A percentile compares a stretch with the other conserved stretches of the same genome.
Evolutionary conservation across 2,329 filamentous ascomycete genomes (phyloP).

Genomic region (Diaporthe longicolla): DNA sequence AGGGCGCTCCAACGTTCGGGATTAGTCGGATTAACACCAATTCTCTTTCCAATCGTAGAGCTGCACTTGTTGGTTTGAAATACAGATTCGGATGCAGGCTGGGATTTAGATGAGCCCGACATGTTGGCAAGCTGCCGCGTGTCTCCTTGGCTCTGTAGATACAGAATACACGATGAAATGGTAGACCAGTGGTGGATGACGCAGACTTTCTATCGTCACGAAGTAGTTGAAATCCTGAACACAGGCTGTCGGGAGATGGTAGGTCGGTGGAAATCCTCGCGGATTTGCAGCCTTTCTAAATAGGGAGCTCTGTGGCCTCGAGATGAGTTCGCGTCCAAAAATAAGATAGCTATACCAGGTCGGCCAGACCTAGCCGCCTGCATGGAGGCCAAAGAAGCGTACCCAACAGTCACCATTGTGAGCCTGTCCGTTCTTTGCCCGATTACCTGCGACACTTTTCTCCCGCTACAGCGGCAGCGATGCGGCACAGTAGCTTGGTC

Average conservation of each 20-base stretch:
- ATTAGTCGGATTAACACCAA: too few species aligned
- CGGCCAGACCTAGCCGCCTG: not conserved
- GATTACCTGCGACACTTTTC: not conserved
- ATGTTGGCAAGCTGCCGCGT: not conserved
- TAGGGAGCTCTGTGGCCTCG: not conserved
- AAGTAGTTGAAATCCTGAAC: too few species aligned
- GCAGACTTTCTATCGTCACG: too few species aligned
- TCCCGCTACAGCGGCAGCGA: not conserved
- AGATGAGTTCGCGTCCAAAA: constrained; percentile 2
- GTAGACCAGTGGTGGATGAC: too few species aligned
- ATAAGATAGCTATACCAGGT: not conserved
- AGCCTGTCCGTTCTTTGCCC: not conserved
- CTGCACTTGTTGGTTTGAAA: not conserved
- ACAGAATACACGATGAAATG: too few species aligned
- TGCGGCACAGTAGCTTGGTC: not conserved
- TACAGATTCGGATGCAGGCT: not conserved
- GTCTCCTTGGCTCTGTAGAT: too few species aligned
- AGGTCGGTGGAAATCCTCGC: not conserved
- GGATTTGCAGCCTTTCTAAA: not conserved
- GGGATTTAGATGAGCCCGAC: not conserved
- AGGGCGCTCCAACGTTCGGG: too few species aligned
- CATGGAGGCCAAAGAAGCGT: not conserved
- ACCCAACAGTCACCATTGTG: not conserved
- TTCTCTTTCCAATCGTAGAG: not conserved
- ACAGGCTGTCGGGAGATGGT: too few species aligned